Conservation (phyloP, 495 filamentous ascomycete species). For the Corynascus novoguineensis region DNA sequence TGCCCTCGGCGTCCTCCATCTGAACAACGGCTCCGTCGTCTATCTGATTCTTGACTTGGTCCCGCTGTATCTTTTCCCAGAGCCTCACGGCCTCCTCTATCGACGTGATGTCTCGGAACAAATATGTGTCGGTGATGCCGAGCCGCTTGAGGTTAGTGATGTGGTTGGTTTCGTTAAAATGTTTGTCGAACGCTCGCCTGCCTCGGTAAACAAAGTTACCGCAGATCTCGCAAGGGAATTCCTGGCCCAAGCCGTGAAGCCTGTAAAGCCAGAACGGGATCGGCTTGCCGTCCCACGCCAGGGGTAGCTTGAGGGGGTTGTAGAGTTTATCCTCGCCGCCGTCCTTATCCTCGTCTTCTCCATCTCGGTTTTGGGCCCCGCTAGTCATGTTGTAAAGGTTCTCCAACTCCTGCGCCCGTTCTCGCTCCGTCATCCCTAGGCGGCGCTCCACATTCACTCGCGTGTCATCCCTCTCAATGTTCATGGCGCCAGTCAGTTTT, state of each 20-base stretch:
- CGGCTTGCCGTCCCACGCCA: conserved; percentile 97
- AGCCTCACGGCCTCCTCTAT: conserved; percentile 83
- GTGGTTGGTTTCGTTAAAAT: conserved; percentile 90
- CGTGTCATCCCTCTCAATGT: conserved; percentile 75
- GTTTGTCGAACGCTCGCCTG: conserved; percentile 91
- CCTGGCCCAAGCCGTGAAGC: conserved; percentile 88
- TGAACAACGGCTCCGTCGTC: conserved; percentile 80
- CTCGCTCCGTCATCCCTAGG: conserved; percentile 92
- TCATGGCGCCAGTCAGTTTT: conserved; percentile 68
- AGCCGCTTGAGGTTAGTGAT: conserved; percentile 89
- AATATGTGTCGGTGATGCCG: conserved; percentile 83
- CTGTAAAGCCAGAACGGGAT: conserved; percentile 99
- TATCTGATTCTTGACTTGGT: conserved; percentile 72
- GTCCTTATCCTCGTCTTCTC: conserved; percentile 45
- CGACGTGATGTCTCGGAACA: conserved; percentile 89
- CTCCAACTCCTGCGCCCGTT: conserved; percentile 85
- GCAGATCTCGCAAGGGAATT: conserved; percentile 93
- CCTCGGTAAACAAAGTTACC: conserved; percentile 98
- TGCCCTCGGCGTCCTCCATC: conserved; percentile 97
- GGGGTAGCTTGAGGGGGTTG: conserved; percentile 90
- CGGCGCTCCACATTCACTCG: conserved; percentile 88
- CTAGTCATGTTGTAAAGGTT: conserved; percentile 64
- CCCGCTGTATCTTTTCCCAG: conserved; percentile 88
- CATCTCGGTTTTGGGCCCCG: conserved; percentile 26
- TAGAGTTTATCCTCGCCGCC: conserved; percentile 81